Evolutionary conservation across 805 yeast species (phyloP).

Genomic region (Candida yuanshanica): DNA sequence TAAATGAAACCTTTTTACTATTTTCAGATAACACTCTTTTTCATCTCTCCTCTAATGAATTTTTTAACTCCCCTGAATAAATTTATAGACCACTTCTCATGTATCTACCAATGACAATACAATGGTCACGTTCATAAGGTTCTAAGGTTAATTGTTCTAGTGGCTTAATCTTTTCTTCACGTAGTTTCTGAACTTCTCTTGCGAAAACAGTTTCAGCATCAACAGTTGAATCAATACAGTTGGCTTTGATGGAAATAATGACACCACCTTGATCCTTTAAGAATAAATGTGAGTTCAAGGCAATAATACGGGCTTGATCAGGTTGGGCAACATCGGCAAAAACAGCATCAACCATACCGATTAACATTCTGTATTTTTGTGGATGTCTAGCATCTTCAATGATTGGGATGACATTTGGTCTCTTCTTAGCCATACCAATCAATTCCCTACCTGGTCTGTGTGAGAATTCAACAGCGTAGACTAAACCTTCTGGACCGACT

Average conservation of each 20-base stretch:
- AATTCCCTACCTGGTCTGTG: constrained; percentile 99
- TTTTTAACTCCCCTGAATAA: background rate
- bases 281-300: constrained; percentile 96
- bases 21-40: background rate
- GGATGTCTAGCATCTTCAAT: constrained; percentile 99
- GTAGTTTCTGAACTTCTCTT: constrained; percentile 96
- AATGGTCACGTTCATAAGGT: constrained; percentile 99
- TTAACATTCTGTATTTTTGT: constrained; percentile 97
- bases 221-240: constrained; percentile 99
- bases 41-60: background rate
- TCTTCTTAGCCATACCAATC: constrained; percentile 99
- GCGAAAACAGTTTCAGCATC: constrained; percentile 99
- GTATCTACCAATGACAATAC: constrained; percentile 97
- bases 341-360: constrained; percentile 98
- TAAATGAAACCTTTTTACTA: constrained; percentile 1
- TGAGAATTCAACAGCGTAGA: constrained; percentile 98
- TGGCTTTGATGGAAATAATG: constrained; percentile 97
- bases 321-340: constrained; percentile 99
- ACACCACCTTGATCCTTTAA: constrained; percentile 98
- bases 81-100: constrained; percentile 71
- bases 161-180: constrained; percentile 98
- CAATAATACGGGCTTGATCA: constrained; percentile 99
- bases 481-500: constrained; percentile 98
- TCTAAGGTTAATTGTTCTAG: constrained; percentile 97
- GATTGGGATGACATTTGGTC: constrained; percentile 98